A percentile compares a stretch with the other conserved stretches of the same genome.
Conservation (phyloP, 352 stramenopile species). For the Globisporangium rhizosaccharum region DNA sequence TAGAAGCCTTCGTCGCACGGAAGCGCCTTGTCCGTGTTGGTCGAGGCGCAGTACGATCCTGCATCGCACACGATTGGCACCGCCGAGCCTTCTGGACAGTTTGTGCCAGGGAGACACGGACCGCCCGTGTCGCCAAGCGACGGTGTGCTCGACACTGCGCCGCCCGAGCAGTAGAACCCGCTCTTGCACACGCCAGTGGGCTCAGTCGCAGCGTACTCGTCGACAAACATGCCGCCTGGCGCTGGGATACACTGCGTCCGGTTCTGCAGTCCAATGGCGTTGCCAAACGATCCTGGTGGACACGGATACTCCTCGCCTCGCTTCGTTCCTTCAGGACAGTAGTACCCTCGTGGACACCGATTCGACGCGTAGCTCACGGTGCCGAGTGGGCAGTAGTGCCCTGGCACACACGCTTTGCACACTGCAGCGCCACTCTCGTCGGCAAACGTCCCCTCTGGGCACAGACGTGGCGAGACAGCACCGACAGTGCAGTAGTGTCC, state of each 20-base stretch:
- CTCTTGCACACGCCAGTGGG: constrained; percentile 56
- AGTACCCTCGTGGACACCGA: constrained; percentile 74
- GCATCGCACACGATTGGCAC: constrained; percentile 77
- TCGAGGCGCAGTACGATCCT: constrained; percentile 74
- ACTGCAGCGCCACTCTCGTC: constrained; percentile 19
- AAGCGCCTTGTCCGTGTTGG: constrained; percentile 61
- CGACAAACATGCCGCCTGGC: constrained; percentile 61
- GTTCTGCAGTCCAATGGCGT: constrained; percentile 35
- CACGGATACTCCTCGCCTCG: constrained; percentile 58
- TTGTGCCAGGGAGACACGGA: constrained; percentile 77
- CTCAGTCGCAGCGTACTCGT: constrained; percentile 39
- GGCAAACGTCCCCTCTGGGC: constrained; percentile 37
- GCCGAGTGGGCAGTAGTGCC: constrained; percentile 46
- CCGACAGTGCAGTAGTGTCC: constrained; percentile 50
- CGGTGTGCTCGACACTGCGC: constrained; percentile 52
- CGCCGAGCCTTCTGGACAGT: constrained; percentile 83
- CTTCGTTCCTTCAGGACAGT: constrained; percentile 68
- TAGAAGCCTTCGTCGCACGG: constrained; percentile 82
- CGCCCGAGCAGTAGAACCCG: constrained; percentile 80
- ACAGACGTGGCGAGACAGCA: constrained; percentile 24
- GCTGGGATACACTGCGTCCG: constrained; percentile 53
- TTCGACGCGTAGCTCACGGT: constrained; percentile 35
- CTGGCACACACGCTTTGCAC: constrained; percentile 31
- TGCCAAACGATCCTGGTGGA: constrained; percentile 71
- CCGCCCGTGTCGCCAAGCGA: constrained; percentile 34